These are phyloP conservation scores for Emmonsia crescens DNA, from an alignment of 2,329 filamentous ascomycete genomes.

Conservation along the genomic window DNA sequence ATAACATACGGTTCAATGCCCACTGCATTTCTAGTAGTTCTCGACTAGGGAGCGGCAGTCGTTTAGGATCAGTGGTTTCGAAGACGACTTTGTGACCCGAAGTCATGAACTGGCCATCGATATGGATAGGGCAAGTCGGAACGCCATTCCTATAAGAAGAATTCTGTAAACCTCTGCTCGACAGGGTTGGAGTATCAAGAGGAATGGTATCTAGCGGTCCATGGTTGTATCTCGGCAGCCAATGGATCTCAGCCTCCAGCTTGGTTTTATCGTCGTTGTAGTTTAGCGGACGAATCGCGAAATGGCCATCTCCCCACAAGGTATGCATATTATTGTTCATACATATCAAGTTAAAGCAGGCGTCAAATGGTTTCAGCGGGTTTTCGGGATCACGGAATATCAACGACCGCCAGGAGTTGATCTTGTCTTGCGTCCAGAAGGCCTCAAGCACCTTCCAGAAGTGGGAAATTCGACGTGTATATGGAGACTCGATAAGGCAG, in stretches of 20 bases:
- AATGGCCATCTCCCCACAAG: not conserved
- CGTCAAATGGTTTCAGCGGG: not conserved
- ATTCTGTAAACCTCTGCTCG: not conserved
- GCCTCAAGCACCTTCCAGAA: not conserved
- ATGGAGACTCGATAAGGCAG: not conserved
- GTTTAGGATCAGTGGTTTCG: slow-evolving; percentile 2
- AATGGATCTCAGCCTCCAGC: not conserved
- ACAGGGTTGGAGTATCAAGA: slow-evolving; percentile 1
- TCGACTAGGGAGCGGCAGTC: not conserved
- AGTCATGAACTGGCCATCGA: not conserved
- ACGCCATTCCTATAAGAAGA: not conserved
- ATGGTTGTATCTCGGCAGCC: not conserved
- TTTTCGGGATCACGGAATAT: not conserved
- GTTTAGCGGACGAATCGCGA: slow-evolving; percentile 2
- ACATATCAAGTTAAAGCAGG: not conserved
- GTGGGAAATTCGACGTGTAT: slow-evolving; percentile 7
- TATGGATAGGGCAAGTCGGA: not conserved
- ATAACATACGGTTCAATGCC: slow-evolving; percentile 1
- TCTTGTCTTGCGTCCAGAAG: slow-evolving; percentile 1
- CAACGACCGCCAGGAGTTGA: not conserved
- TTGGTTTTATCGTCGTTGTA: slow-evolving; percentile 1
- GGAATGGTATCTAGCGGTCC: not conserved
- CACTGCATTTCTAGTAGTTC: slow-evolving; percentile 3
- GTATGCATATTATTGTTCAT: not conserved
- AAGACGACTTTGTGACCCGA: not conserved